A percentile compares a stretch with the other conserved stretches of the same genome.
phyloP scores from a whole-genome alignment of 305 asterid species.

The Fraxinus albicans region DNA sequence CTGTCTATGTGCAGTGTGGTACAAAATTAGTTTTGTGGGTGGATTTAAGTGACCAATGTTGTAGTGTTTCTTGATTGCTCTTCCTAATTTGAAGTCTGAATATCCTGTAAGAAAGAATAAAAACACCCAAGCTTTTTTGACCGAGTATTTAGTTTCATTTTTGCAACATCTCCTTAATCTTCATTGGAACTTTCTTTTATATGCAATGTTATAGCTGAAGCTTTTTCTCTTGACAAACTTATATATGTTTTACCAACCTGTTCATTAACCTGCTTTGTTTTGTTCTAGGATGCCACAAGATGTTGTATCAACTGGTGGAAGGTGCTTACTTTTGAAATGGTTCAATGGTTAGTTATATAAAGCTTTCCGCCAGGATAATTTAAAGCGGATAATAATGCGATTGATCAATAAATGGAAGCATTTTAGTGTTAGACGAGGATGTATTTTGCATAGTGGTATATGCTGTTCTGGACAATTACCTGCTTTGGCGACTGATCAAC shows the following conservation, averaged over 20 bases:
- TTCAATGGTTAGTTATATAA: slow-evolving; percentile 63
- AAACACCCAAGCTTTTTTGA: not conserved
- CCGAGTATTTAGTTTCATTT: not conserved
- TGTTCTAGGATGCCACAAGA: slow-evolving; percentile 81
- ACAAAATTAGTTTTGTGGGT: not conserved
- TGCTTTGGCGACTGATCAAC: not conserved
- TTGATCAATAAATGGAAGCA: not conserved
- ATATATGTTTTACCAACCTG: not conserved
- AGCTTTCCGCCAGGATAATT: not conserved
- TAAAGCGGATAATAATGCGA: not conserved
- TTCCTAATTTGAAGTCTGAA: not conserved
- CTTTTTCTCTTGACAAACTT: not conserved
- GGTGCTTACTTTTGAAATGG: slow-evolving; percentile 75
- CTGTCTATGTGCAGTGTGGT: not conserved
- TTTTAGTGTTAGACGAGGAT: not conserved
- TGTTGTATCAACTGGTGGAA: slow-evolving; percentile 81
- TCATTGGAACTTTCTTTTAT: not conserved
- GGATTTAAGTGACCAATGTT: not conserved
- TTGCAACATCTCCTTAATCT: not conserved
- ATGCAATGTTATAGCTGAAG: not conserved
- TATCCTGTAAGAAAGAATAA: not conserved
- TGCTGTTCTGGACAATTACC: not conserved
- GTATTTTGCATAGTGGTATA: not conserved
- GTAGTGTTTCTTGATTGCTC: not conserved
- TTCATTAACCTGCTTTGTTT: slow-evolving; percentile 11